Evolutionary conservation across 2,329 filamentous ascomycete genomes (phyloP).

Genomic region (Botrytis pseudocinerea): DNA sequence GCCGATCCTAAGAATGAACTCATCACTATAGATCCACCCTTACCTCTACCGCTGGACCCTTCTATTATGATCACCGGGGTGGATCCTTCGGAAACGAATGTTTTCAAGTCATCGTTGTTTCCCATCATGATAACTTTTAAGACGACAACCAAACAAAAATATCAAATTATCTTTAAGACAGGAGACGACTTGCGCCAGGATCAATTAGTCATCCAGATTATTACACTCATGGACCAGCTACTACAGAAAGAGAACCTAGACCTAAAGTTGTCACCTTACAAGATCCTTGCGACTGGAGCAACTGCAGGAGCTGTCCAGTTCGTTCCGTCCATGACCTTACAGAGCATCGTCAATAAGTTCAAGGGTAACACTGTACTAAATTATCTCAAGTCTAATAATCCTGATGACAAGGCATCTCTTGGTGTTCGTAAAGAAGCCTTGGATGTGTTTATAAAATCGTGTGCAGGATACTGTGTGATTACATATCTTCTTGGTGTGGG

Average conservation of each 20-base stretch:
- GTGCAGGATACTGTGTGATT: conserved; percentile 97
- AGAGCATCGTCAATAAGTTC: conserved; percentile 80
- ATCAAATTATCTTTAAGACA: conserved; percentile 95
- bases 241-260: conserved; percentile 95
- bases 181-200: conserved; percentile 96
- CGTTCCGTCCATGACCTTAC: conserved; percentile 80
- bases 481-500: conserved; percentile 97
- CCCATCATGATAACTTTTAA: conserved; percentile 91
- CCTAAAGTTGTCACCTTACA: conserved; percentile 91
- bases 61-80: conserved; percentile 76
- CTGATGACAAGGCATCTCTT: conserved; percentile 76
- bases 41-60: conserved; percentile 87
- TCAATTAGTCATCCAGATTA: conserved; percentile 95
- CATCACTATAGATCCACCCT: conserved; percentile 75
- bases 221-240: conserved; percentile 95
- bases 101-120: conserved; percentile 93
- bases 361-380: conserved; percentile 71
- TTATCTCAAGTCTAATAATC: conserved; percentile 87
- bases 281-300: conserved; percentile 89
- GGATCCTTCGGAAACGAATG: conserved; percentile 78
- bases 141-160: conserved; percentile 72
- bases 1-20: conserved; percentile 91
- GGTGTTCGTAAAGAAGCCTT: conserved; percentile 89
- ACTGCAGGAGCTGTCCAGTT: conserved; percentile 92
- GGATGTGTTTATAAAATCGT: conserved; percentile 93